These are phyloP conservation scores for Nothomitra cinnamomea DNA, from an alignment of 2,329 filamentous ascomycete species.

Conservation along the genomic window DNA sequence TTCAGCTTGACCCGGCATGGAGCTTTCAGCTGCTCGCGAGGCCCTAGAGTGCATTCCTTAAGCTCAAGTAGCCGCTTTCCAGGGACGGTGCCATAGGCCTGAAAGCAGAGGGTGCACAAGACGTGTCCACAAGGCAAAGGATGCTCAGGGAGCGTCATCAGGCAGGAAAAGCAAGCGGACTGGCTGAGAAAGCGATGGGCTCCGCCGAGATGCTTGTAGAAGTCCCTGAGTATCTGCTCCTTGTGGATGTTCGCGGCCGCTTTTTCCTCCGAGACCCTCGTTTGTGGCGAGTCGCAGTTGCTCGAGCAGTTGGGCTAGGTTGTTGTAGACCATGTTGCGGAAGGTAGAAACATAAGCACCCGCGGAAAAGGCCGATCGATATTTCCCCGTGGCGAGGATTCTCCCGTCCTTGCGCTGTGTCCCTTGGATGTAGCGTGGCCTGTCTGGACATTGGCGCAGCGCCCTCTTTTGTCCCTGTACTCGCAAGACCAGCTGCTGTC, in stretches of 20 bases:
- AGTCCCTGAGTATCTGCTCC: slow-evolving; percentile 15
- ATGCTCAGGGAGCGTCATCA: slow-evolving; percentile 27
- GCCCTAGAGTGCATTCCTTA: slow-evolving; percentile 20
- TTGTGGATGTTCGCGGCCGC: slow-evolving; percentile 16
- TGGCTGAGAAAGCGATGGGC: slow-evolving; percentile 21
- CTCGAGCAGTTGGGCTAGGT: slow-evolving; percentile 12
- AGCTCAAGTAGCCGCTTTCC: slow-evolving; percentile 15
- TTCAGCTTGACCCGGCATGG: slow-evolving; percentile 17
- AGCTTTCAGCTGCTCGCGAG: slow-evolving; percentile 4
- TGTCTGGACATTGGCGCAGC: slow-evolving; percentile 23
- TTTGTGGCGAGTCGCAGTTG: slow-evolving; percentile 14
- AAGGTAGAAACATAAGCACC: slow-evolving; percentile 15
- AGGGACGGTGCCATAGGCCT: slow-evolving; percentile 15
- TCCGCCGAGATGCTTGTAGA: slow-evolving; percentile 18
- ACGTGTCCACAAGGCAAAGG: slow-evolving; percentile 29
- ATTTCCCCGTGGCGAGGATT: slow-evolving; percentile 26
- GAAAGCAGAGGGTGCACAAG: slow-evolving; percentile 26
- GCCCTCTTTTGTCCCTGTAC: slow-evolving; percentile 15
- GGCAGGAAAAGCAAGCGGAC: slow-evolving; percentile 29
- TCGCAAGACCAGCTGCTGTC: slow-evolving; percentile 30
- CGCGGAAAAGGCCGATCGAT: slow-evolving; percentile 21
- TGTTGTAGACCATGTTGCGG: slow-evolving; percentile 14
- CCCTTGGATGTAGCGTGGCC: slow-evolving; percentile 24
- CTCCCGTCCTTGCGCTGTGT: slow-evolving; percentile 28
- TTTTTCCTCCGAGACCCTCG: slow-evolving; percentile 16